phyloP scores from a whole-genome alignment of 495 filamentous ascomycete species.

The Thermochaetoides thermophila region DNA sequence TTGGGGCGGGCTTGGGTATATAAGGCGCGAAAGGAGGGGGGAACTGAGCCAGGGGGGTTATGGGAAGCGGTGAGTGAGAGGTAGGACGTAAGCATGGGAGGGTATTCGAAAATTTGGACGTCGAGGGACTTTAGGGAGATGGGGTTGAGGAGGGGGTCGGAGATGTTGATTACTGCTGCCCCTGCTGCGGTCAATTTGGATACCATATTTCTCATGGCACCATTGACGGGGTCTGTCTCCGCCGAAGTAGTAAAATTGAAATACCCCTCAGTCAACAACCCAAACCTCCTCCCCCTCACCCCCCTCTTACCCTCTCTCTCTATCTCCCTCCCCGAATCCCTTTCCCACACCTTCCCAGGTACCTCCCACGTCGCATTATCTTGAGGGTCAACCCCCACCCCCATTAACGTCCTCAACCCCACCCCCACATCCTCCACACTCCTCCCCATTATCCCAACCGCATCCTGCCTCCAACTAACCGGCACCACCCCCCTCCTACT shows the following conservation, averaged over 20 bases:
- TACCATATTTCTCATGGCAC: conserved; percentile 26
- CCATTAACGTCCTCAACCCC: conserved; percentile 42
- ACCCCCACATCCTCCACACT: conserved; percentile 38
- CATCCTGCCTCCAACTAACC: conserved; percentile 47
- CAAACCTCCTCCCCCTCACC: conserved; percentile 30
- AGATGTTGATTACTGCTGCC: conserved; percentile 29
- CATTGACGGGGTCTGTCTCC: conserved; percentile 41
- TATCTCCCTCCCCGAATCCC: conserved; percentile 20
- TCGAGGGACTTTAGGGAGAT: conserved; percentile 32
- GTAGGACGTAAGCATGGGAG: conserved; percentile 33
- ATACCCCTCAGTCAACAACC: conserved; percentile 35
- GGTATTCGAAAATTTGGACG: conserved; percentile 44
- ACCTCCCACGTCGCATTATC: conserved; percentile 31
- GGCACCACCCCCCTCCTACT: conserved; percentile 40
- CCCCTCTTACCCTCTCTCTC: conserved; percentile 6
- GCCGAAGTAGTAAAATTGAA: conserved; percentile 26
- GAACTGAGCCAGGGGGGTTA: conserved; percentile 24
- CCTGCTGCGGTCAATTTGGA: conserved; percentile 20
- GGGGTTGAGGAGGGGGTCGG: conserved; percentile 36
- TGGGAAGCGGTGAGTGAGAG: conserved; percentile 20
- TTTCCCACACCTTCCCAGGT: conserved; percentile 17
- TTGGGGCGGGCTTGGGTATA: too few relatives aligned
- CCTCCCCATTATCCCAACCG: conserved; percentile 43
- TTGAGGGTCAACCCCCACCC: conserved; percentile 27
- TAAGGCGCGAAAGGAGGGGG: conserved; percentile 28